Percentiles rank a stretch among this genome's conserved stretches.
These are phyloP conservation scores for Phytophthora ohioensis DNA, from an alignment of 352 stramenopile genomes.

Conservation along the genomic window DNA sequence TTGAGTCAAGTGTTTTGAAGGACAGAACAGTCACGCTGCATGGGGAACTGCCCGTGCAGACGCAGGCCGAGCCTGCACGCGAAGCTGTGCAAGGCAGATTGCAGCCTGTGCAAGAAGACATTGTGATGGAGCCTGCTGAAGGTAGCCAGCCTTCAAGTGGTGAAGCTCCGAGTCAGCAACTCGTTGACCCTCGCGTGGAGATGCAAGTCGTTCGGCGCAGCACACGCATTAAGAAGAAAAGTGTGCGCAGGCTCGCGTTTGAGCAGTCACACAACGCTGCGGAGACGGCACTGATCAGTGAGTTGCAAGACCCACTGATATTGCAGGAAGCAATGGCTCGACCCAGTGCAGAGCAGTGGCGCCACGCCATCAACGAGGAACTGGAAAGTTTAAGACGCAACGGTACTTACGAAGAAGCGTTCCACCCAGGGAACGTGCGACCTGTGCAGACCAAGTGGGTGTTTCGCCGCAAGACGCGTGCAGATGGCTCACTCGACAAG, in stretches of 20 bases:
- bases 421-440: not conserved
- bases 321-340: constrained; percentile 13
- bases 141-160: too few species aligned
- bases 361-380: constrained; percentile 18
- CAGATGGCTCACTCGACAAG: constrained; percentile 27
- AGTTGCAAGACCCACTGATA: constrained; percentile 8
- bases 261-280: constrained; percentile 10
- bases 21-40: not conserved
- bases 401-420: constrained; percentile 11
- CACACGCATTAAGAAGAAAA: constrained; percentile 14
- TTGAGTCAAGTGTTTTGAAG: not conserved
- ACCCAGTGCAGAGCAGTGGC: constrained; percentile 13
- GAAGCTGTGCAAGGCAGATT: too few species aligned
- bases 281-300: not conserved
- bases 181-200: not conserved
- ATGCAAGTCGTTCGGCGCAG: constrained; percentile 10
- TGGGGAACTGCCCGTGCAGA: too few species aligned
- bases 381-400: constrained; percentile 30
- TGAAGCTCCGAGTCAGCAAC: too few species aligned
- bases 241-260: not conserved
- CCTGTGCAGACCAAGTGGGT: constrained; percentile 11
- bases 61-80: too few species aligned
- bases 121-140: too few species aligned
- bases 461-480: constrained; percentile 2
- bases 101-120: too few species aligned